Conservation (phyloP, 2,329 filamentous ascomycete species). For the Stachybotrys elegans region DNA sequence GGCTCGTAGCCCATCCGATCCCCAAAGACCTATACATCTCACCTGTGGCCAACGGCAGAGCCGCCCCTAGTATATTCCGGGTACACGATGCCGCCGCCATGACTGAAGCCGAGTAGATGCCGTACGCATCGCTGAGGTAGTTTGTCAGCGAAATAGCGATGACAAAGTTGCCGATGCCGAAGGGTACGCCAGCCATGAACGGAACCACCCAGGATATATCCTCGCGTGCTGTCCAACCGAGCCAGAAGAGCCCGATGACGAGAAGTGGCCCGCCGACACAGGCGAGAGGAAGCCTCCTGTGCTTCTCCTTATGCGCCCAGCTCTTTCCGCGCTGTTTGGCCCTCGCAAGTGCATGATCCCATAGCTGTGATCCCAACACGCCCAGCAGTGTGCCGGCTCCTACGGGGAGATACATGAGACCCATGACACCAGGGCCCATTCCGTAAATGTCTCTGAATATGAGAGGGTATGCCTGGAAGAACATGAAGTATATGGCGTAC, state of each 20-base stretch:
- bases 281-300: slow-evolving; percentile 50
- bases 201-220: slow-evolving; percentile 10
- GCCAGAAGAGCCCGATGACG: slow-evolving; percentile 11
- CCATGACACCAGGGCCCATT: background rate
- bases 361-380: slow-evolving; percentile 1
- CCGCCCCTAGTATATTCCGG: slow-evolving; percentile 12
- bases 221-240: slow-evolving; percentile 11
- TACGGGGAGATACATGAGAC: slow-evolving; percentile 1
- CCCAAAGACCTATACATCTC: slow-evolving; percentile 7
- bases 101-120: slow-evolving; percentile 11
- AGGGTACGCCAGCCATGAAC: slow-evolving; percentile 5
- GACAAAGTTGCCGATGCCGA: slow-evolving; percentile 9
- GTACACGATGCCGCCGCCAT: slow-evolving; percentile 14
- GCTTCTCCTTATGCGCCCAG: slow-evolving; percentile 46
- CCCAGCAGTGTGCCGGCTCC: background rate
- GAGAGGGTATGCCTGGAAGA: slow-evolving; percentile 1
- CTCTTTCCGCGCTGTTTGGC: slow-evolving; percentile 21
- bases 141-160: slow-evolving; percentile 9
- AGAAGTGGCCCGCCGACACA: slow-evolving; percentile 44
- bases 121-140: slow-evolving; percentile 10
- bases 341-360: background rate
- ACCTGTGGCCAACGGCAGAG: slow-evolving; percentile 7
- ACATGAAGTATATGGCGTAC: background rate
- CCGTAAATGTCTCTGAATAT: slow-evolving; percentile 1
- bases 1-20: slow-evolving; percentile 6